These are phyloP conservation scores for Verticillium nubilum DNA, from an alignment of 2,329 filamentous ascomycete genomes.

Conservation along the genomic window DNA sequence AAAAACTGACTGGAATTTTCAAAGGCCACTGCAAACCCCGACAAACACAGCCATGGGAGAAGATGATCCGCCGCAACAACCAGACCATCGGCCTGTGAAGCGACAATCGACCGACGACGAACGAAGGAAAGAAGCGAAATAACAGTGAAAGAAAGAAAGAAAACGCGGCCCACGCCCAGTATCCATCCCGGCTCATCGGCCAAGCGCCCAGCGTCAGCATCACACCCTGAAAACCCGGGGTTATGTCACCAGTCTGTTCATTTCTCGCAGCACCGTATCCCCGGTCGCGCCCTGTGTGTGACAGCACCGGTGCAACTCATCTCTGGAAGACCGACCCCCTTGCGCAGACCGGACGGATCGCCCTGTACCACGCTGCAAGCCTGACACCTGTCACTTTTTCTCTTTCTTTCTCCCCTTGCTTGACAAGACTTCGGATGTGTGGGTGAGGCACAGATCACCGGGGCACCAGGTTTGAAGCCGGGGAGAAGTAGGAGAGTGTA, in stretches of 20 bases:
- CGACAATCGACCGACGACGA: background rate
- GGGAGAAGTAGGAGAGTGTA: background rate
- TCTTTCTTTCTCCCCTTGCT: background rate
- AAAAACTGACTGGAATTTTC: background rate
- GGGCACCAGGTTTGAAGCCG: background rate
- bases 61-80: slow-evolving; percentile 28
- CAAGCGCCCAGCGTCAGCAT: background rate
- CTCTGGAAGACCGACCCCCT: background rate
- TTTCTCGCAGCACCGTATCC: background rate
- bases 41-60: slow-evolving; percentile 27
- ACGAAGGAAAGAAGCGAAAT: background rate
- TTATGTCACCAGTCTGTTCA: background rate
- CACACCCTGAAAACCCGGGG: background rate
- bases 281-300: background rate
- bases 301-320: background rate
- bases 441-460: background rate
- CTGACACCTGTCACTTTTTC: background rate
- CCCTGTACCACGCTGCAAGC: background rate
- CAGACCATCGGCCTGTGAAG: slow-evolving; percentile 12
- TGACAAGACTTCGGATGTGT: background rate
- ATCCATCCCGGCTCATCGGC: background rate
- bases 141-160: background rate
- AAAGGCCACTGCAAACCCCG: slow-evolving; percentile 33
- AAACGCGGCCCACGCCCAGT: background rate
- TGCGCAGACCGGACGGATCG: background rate